phyloP scores from a whole-genome alignment of 2,329 filamentous ascomycete species.

The Talaromyces verruculosus region DNA sequence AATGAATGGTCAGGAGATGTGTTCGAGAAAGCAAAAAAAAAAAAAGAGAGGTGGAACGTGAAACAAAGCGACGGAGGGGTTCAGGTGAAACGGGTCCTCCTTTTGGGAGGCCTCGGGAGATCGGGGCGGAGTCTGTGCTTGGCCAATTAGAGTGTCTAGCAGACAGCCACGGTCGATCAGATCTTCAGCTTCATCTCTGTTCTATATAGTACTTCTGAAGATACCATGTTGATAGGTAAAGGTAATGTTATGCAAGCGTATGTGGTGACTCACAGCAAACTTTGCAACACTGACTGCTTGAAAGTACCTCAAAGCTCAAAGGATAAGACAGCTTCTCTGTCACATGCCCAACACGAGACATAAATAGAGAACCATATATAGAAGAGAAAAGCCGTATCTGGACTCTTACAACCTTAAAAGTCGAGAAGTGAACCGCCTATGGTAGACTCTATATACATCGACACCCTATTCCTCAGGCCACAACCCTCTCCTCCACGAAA shows the following conservation, averaged over 20 bases:
- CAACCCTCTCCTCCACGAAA: background rate
- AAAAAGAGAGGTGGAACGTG: background rate
- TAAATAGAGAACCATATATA: too few species aligned
- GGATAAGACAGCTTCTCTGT: background rate
- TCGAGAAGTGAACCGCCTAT: background rate
- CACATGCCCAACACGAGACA: background rate
- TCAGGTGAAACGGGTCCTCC: background rate
- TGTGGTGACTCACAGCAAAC: too few species aligned
- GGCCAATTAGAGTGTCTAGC: background rate
- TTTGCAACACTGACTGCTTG: too few species aligned
- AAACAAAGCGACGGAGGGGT: background rate
- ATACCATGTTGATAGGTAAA: too few species aligned
- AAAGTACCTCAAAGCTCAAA: background rate
- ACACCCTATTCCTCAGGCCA: background rate
- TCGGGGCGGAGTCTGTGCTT: conserved; percentile 5
- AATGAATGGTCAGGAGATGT: background rate
- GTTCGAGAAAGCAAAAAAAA: background rate
- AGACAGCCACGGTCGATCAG: background rate
- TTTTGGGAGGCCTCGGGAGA: background rate
- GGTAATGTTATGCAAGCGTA: too few species aligned
- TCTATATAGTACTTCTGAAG: too few species aligned
- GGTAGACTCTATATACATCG: background rate
- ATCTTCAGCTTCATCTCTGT: background rate
- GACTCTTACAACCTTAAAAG: too few species aligned
- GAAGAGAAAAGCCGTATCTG: too few species aligned